phyloP scores from a whole-genome alignment of 345 rosid species.

The Euphorbia pulcherrima region DNA sequence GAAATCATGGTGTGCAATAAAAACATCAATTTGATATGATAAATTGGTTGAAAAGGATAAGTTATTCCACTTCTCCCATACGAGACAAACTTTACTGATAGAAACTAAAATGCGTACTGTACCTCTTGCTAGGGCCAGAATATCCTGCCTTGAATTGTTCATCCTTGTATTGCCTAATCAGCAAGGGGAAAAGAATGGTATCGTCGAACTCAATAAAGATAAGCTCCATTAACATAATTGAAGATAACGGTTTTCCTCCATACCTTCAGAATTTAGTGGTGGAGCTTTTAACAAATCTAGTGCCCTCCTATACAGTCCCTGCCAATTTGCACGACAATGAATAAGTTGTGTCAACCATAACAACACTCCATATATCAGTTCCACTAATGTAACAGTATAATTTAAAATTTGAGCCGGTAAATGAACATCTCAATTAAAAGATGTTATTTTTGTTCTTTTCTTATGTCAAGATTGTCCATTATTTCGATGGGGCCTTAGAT shows the following conservation, averaged over 20 bases:
- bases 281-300: conserved; percentile 76
- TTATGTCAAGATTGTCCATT: no score
- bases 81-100: neutral
- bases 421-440: neutral
- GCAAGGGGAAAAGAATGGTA: conserved; percentile 11
- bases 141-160: conserved; percentile 37
- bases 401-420: neutral
- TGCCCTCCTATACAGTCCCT: conserved; percentile 85
- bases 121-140: conserved; percentile 84
- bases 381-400: neutral
- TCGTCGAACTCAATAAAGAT: neutral
- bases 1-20: neutral
- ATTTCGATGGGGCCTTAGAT: no score
- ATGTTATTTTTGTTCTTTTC: neutral
- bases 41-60: neutral
- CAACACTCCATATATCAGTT: neutral
- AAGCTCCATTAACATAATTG: neutral
- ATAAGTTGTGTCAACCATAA: neutral
- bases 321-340: neutral
- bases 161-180: conserved; percentile 22
- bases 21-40: neutral
- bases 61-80: neutral
- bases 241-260: neutral
- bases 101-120: conserved; percentile 9
- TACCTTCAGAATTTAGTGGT: conserved; percentile 58